These are phyloP conservation scores for Sordariomycetes sp. DNA, from an alignment of 2,329 filamentous ascomycete genomes.

Conservation along the genomic window DNA sequence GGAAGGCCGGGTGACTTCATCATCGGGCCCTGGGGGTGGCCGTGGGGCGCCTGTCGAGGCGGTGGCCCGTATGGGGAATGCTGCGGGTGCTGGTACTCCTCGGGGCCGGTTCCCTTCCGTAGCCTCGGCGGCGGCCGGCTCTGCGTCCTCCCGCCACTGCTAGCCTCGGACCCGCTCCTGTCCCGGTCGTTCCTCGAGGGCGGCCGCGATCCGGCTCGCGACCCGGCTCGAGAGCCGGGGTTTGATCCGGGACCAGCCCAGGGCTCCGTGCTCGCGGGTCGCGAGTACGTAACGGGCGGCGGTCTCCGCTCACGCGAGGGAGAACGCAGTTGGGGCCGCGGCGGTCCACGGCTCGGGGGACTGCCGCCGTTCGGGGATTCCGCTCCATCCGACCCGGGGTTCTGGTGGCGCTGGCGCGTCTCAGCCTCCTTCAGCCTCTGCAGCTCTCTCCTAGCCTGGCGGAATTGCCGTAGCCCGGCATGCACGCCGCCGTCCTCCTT, in stretches of 20 bases:
- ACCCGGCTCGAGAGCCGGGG: slow-evolving; percentile 14
- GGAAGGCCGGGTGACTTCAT: slow-evolving; percentile 35
- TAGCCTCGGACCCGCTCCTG: slow-evolving; percentile 44
- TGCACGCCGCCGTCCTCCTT: slow-evolving; percentile 29
- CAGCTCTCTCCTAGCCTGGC: slow-evolving; percentile 45
- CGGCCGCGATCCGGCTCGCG: slow-evolving; percentile 15
- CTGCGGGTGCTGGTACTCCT: slow-evolving; percentile 24
- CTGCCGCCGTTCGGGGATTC: not conserved
- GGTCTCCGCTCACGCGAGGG: slow-evolving; percentile 33
- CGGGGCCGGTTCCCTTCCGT: slow-evolving; percentile 23
- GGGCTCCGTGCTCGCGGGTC: slow-evolving; percentile 29
- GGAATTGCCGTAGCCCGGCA: slow-evolving; percentile 43
- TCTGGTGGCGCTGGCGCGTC: slow-evolving; percentile 28
- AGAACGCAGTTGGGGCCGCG: slow-evolving; percentile 15
- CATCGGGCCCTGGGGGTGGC: slow-evolving; percentile 17
- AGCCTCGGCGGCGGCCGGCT: slow-evolving; percentile 23
- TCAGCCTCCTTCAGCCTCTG: slow-evolving; percentile 46
- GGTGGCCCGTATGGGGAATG: slow-evolving; percentile 18
- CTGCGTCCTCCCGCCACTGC: slow-evolving; percentile 28
- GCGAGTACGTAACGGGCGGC: slow-evolving; percentile 31
- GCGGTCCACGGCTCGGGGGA: slow-evolving; percentile 1
- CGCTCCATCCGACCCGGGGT: slow-evolving; percentile 8
- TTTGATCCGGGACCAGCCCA: slow-evolving; percentile 11
- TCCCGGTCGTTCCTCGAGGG: slow-evolving; percentile 31
- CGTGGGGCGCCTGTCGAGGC: slow-evolving; percentile 4